These are phyloP conservation scores for Ceratobasidium sp. DNA, from an alignment of 1,284 basidiomycete genomes.

Conservation along the genomic window DNA sequence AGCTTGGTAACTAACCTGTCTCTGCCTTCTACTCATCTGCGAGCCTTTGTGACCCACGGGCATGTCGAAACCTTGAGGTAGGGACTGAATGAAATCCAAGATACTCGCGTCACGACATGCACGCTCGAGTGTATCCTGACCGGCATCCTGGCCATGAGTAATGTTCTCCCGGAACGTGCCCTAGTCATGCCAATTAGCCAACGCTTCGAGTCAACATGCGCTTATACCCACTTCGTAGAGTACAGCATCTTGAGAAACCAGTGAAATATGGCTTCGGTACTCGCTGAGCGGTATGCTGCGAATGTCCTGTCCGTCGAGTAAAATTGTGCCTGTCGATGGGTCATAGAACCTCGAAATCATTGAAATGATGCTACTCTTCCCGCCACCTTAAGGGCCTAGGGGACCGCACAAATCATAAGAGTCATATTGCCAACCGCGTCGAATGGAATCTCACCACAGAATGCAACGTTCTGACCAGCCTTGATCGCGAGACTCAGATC, in stretches of 20 bases:
- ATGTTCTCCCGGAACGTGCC: no score
- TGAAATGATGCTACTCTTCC: constrained; percentile 45
- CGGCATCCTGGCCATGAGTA: no score
- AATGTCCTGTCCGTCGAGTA: constrained; percentile 50
- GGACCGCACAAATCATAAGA: constrained; percentile 36
- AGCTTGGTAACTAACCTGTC: constrained; percentile 52
- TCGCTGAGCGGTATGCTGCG: no score
- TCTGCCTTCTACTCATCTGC: no score
- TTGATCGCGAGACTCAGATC: constrained; percentile 43
- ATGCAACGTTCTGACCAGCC: constrained; percentile 45
- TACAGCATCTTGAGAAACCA: no score
- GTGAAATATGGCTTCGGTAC: no score
- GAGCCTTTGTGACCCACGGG: constrained; percentile 52
- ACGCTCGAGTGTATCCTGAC: no score
- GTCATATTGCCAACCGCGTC: no score
- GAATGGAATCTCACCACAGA: constrained; percentile 44
- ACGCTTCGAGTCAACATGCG: no score
- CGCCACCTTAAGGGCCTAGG: constrained; percentile 42
- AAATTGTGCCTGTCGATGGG: constrained; percentile 48
- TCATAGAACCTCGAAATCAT: constrained; percentile 53
- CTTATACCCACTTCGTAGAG: constrained; percentile 46
- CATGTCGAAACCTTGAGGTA: constrained; percentile 52
- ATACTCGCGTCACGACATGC: constrained; percentile 49
- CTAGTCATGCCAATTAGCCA: no score
- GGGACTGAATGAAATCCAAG: constrained; percentile 51